phyloP scores from a whole-genome alignment of 345 rosid species.

The Psidium guajava region DNA sequence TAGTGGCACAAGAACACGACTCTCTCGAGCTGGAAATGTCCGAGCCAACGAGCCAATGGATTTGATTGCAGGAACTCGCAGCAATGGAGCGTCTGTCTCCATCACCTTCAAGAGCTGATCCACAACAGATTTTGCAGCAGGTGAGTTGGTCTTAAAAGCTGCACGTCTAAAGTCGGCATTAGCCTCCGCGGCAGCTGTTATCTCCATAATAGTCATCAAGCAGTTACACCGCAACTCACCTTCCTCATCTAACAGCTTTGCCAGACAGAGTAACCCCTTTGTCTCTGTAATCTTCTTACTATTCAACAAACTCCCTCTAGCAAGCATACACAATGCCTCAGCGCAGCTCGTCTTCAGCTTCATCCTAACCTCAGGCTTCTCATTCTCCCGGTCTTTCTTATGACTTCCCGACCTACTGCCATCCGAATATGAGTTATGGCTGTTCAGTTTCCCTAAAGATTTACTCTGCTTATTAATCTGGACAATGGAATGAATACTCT shows the following conservation, averaged over 20 bases:
- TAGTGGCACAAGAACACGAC: slow-evolving; percentile 5
- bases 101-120: slow-evolving; percentile 10
- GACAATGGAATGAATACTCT: slow-evolving; percentile 9
- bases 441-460: not conserved
- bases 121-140: slow-evolving; percentile 9
- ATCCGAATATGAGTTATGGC: not conserved
- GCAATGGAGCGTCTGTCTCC: not conserved
- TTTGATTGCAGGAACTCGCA: not conserved
- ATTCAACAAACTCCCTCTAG: not conserved
- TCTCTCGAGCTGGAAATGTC: slow-evolving; percentile 12
- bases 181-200: slow-evolving; percentile 5
- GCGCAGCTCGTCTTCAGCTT: slow-evolving; percentile 6
- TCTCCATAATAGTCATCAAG: slow-evolving; percentile 13
- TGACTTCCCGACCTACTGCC: not conserved
- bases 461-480: slow-evolving; percentile 6
- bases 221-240: slow-evolving; percentile 7
- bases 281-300: slow-evolving; percentile 12
- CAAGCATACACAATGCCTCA: slow-evolving; percentile 7
- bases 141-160: slow-evolving; percentile 10
- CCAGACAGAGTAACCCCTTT: slow-evolving; percentile 12
- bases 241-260: slow-evolving; percentile 4
- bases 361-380: slow-evolving; percentile 1
- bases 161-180: slow-evolving; percentile 8
- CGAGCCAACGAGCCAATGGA: slow-evolving; percentile 11
- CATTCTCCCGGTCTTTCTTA: slow-evolving; percentile 6